Percentiles rank a stretch among this genome's conserved stretches.
phyloP scores from a whole-genome alignment of 2,329 filamentous ascomycete genomes.

The Sporothrix phasma region DNA sequence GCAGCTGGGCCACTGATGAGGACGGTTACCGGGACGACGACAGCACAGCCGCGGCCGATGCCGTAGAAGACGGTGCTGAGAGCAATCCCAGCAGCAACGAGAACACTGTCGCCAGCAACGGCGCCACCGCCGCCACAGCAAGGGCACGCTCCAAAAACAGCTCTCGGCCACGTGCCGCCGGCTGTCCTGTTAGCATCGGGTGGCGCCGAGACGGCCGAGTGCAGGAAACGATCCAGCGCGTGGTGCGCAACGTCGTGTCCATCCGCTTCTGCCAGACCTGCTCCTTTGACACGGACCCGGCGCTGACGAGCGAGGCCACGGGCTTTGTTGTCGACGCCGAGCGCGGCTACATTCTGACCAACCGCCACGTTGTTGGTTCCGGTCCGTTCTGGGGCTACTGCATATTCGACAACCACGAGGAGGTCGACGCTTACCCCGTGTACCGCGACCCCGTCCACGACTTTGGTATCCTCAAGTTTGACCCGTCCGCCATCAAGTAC shows the following conservation, averaged over 20 bases:
- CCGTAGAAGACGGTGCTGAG: not conserved
- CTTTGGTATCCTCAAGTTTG: constrained; percentile 93
- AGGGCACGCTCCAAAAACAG: not conserved
- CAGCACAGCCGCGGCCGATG: constrained; percentile 3
- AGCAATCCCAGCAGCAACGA: not conserved
- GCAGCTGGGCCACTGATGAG: constrained; percentile 1
- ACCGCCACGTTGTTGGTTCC: constrained; percentile 86
- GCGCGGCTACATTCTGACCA: constrained; percentile 79
- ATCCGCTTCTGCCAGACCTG: constrained; percentile 98
- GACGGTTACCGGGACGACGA: constrained; percentile 11
- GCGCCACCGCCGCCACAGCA: constrained; percentile 7
- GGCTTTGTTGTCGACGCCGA: constrained; percentile 96
- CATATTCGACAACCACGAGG: constrained; percentile 97
- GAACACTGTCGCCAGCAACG: constrained; percentile 8
- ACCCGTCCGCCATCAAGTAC: constrained; percentile 93
- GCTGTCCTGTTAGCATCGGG: constrained; percentile 20
- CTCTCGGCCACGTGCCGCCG: not conserved
- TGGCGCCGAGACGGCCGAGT: constrained; percentile 36
- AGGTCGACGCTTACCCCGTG: constrained; percentile 90
- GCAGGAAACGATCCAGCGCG: constrained; percentile 90
- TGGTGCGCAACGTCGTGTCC: constrained; percentile 93
- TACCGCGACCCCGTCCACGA: constrained; percentile 98
- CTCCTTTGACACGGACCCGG: constrained; percentile 94
- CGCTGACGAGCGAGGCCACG: constrained; percentile 88
- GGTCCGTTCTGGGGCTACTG: constrained; percentile 97